Conservation (phyloP, 352 stramenopile genomes). For the Globisporangium cystogenes region DNA sequence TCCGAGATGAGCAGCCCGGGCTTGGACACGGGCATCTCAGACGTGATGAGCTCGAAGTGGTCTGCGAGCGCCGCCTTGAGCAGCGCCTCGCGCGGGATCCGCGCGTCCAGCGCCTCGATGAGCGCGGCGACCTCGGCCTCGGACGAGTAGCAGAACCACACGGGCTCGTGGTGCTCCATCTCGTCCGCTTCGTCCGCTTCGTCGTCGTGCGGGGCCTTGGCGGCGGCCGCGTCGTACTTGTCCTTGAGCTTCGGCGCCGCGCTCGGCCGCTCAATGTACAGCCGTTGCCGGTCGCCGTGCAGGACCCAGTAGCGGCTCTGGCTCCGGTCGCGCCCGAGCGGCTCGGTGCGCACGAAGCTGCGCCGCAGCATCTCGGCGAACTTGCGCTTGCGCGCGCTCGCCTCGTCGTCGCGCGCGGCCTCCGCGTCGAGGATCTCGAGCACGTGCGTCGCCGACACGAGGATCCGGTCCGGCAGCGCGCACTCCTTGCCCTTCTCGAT, state of each 20-base stretch:
- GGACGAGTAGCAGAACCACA: conserved; percentile 66
- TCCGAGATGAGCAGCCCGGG: conserved; percentile 72
- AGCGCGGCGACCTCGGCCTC: conserved; percentile 56
- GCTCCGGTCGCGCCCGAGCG: conserved; percentile 59
- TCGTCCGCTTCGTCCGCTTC: too few relatives aligned
- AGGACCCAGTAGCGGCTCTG: conserved; percentile 71
- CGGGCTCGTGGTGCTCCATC: conserved; percentile 19
- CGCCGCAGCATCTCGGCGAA: conserved; percentile 54
- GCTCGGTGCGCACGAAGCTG: conserved; percentile 70
- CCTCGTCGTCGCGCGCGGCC: conserved; percentile 55
- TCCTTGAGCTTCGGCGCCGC: conserved; percentile 32
- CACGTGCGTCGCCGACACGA: conserved; percentile 71
- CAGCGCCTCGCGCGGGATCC: conserved; percentile 40
- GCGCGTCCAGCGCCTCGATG: conserved; percentile 46
- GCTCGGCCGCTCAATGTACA: conserved; percentile 70
- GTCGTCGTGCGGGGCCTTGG: not conserved
- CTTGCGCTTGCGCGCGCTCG: conserved; percentile 50
- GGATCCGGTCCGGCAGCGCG: conserved; percentile 44
- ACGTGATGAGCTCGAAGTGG: conserved; percentile 48
- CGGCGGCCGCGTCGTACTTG: conserved; percentile 21
- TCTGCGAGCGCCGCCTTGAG: conserved; percentile 48
- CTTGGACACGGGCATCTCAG: conserved; percentile 69
- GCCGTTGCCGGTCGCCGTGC: conserved; percentile 45
- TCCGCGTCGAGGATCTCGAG: conserved; percentile 76
- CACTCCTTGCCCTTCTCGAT: conserved; percentile 79